Conservation (phyloP, 352 stramenopile species). For the Pilasporangium apinafurcum region DNA sequence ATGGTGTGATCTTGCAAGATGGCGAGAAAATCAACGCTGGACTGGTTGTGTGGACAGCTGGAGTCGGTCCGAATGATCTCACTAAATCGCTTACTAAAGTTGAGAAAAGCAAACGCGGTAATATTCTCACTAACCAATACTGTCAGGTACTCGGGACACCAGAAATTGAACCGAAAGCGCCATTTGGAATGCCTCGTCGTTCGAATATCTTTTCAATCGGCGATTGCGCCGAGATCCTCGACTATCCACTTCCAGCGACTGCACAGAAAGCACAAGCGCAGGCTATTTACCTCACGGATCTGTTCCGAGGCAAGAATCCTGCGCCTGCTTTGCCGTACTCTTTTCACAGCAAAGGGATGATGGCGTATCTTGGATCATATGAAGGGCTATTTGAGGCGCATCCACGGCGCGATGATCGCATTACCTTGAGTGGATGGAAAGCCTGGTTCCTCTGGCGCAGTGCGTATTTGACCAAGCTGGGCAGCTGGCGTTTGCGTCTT, state of each 20-base stretch:
- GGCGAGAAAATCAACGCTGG: slow-evolving; percentile 53
- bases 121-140: slow-evolving; percentile 81
- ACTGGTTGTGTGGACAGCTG: slow-evolving; percentile 73
- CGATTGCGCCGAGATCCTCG: slow-evolving; percentile 88
- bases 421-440: slow-evolving; percentile 78
- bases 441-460: slow-evolving; percentile 92
- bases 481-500: slow-evolving; percentile 89
- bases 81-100: slow-evolving; percentile 67
- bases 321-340: slow-evolving; percentile 47
- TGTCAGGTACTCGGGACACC: slow-evolving; percentile 66
- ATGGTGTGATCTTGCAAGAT: slow-evolving; percentile 57
- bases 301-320: slow-evolving; percentile 53
- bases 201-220: slow-evolving; percentile 94
- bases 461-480: slow-evolving; percentile 95
- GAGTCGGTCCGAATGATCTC: slow-evolving; percentile 73
- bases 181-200: slow-evolving; percentile 55
- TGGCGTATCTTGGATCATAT: slow-evolving; percentile 93
- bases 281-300: slow-evolving; percentile 48
- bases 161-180: slow-evolving; percentile 44
- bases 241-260: slow-evolving; percentile 86
- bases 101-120: slow-evolving; percentile 75
- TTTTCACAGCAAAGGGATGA: slow-evolving; percentile 87
- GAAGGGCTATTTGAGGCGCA: slow-evolving; percentile 88
- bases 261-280: slow-evolving; percentile 89
- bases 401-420: slow-evolving; percentile 31